Evolutionary conservation across 176 grass and related monocot genomes (phyloP), one percentile per base, ranked within the genome.

Genomic region (Chloris gayana): DNA sequence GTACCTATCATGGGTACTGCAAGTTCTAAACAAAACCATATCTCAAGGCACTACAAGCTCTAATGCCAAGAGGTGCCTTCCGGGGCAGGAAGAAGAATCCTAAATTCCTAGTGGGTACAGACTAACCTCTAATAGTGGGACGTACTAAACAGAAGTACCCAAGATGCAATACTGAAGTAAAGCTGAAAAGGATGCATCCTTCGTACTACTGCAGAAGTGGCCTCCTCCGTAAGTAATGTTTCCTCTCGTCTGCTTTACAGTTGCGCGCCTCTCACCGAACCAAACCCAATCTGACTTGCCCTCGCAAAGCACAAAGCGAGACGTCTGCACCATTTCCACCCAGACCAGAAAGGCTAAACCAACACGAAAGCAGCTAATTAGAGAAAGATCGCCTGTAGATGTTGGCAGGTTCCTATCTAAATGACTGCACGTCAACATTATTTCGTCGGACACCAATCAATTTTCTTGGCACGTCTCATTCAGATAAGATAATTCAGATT

Each of bases 151-250:
- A 73, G 25, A 38, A 73, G 60, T 67, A 59, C 65, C 50, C 59
- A 77, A 82, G 58, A 31, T 69, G 80, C 67, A 89, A 72, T 72
- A 47, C 19, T 61, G 80, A 74, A 85, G 83, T 77, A 82, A 89
- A 78, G 73, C 27, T 54, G 73, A 74, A 82, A 89, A 82, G 73
- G 60, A 82, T 78, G 88, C 53, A 26, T 74, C 73, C 57, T 72
- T 73, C 24, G 66, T 67, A 67, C 73, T 77, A 22, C 18, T 61
- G 14, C 66, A 27, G 39, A 73, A 86, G 79, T 82, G 77, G 74
- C 60, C 67, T 62, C 32, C 46, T 69, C 73, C 50, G 29, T 66
- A 86, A 86, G 79, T 75, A 68, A 86, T 51, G 60, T 58, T 30
- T 73, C 21, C 67, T 19, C 19, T 46, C 46, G 15, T 58, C 29